Evolutionary conservation across 2,329 filamentous ascomycete genomes (phyloP).

Genomic region (Fusarium sp.): DNA sequence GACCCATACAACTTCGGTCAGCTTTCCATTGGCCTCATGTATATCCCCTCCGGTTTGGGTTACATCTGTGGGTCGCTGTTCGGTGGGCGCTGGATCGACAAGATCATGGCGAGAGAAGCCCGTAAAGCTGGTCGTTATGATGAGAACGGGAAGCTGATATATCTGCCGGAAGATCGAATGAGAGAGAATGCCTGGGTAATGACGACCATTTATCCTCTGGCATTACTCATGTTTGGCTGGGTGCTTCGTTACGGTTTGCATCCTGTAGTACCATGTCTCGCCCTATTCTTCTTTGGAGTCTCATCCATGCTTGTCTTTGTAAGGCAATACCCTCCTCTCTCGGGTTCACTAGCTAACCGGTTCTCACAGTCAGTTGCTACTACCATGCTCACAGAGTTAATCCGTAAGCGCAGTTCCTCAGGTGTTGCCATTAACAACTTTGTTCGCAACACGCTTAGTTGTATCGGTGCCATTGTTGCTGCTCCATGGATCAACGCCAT

Average conservation of each 20-base stretch:
- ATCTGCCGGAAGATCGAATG: constrained; percentile 82
- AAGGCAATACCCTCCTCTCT: constrained; percentile 28
- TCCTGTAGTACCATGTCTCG: constrained; percentile 70
- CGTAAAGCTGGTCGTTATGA: constrained; percentile 75
- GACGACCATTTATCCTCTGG: constrained; percentile 73
- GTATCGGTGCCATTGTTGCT: constrained; percentile 74
- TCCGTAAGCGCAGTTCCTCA: constrained; percentile 74
- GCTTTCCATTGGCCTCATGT: constrained; percentile 77
- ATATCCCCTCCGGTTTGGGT: constrained; percentile 78
- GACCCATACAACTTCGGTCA: constrained; percentile 74
- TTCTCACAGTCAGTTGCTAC: constrained; percentile 64
- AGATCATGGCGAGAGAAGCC: constrained; percentile 82
- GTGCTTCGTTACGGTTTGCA: constrained; percentile 70
- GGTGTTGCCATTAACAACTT: constrained; percentile 87
- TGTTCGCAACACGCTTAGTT: constrained; percentile 79
- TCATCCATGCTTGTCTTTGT: constrained; percentile 84
- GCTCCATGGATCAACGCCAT: constrained; percentile 76
- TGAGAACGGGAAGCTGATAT: constrained; percentile 70
- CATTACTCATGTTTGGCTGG: constrained; percentile 83
- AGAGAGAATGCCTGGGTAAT: constrained; percentile 83
- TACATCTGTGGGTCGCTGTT: constrained; percentile 75
- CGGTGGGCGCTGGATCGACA: constrained; percentile 81
- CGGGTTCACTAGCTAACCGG: constrained; percentile 6
- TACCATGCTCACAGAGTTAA: constrained; percentile 87
- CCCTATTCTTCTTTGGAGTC: constrained; percentile 78